Evolutionary conservation across 208 protist genomes (phyloP), one percentile per base, ranked within the genome.

Genomic region (Lotmaria passim): DNA sequence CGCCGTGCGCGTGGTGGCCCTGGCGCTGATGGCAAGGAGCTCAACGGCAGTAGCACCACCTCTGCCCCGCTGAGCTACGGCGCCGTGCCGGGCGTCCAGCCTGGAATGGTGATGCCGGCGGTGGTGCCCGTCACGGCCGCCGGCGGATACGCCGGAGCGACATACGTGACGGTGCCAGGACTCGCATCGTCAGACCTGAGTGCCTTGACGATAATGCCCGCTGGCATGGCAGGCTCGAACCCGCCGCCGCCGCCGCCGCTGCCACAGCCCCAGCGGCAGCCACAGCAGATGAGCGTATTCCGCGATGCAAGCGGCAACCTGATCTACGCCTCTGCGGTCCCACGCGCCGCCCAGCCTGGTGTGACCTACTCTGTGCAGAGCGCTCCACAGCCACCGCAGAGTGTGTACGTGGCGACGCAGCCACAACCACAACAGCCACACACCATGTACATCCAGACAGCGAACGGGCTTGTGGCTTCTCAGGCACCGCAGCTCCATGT

Each of bases 1-100:
- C 83, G 87, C 21, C 85, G 81, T 12, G 63, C 69, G 55, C 73
- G 68, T 14, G 11, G 36, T 8, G 26, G 19, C 36, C 19, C 41
- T 10, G 47, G 65, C 8, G 21, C 12, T 14, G 56, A 66, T 2
- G 41, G 26, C 38, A 58, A 59, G 30, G 55, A 68, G 6, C 11
- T 38, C 12, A 68, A 48, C 57, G 30, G 26, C 23, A 62, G 30
- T 31, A 41, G 17, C 52, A 31, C 38, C 30, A 46, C 39, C 21
- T 15, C 41, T 30, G 17, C 21, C 7, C 43, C 60, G 39, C 63
- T 68, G 58, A 34, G 33, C 26, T 28, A 33, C 28, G 43, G 36
- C 33, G 14, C 24, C 3, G 52, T 38, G 14, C 12, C 10, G n/a
- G 53, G 15, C 5, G 46, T 68, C 33, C 69, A 52, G 53, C 39